Evolutionary conservation across 192 early-diverging fungal species (phyloP), one percentile per base, ranked within the genome.

Genomic region (Coemansia sp.): DNA sequence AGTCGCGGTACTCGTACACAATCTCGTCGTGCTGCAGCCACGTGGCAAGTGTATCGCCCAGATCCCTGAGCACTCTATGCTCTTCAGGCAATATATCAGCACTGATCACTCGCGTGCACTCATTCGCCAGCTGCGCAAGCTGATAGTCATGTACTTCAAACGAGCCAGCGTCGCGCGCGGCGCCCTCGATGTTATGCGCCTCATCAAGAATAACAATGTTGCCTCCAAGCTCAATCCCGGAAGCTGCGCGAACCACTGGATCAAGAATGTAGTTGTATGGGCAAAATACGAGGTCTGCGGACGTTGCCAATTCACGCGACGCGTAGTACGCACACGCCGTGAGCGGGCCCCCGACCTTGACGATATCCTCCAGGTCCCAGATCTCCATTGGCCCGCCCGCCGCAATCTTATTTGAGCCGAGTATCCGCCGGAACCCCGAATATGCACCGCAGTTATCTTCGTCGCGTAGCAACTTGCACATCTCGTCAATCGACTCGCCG

Each of bases 221-320:
- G 40, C 62, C 59, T 3, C 66, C 60, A 8, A 87, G 67, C 8
- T 73, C 54, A 32, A 88, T 85, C 7, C 72, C 80, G 11, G 80
- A 55, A 16, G 75, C 62, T 18, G 65, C 53, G 22, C 87, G 65
- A 22, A 88, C 82, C 0, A 63, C 53, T 0, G 87, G 87, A 60
- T 86, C 85, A 38, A 88, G 64, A 0, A 88, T 68, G 29, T 88
- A 88, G 35, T 88, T 86, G 57, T 88, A 88, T 0, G 87, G 87
- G 30, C 84, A 85, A 50, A 88, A 87, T 4, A 88, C 58, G 16
- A 88, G 54, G 5, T 88, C 81, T 5, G 85, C 85, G 2, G 23
- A 40, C 6, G 50, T 67, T 6, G 77, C 59, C 16, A 84, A 7
- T 6, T 67, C 77, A 24, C 80, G 73, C 5, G 81, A 43, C 2